A percentile compares a stretch with the other conserved stretches of the same genome.
These are phyloP conservation scores for Trichoderma sp. DNA, from an alignment of 2,329 filamentous ascomycete species.

Conservation along the genomic window DNA sequence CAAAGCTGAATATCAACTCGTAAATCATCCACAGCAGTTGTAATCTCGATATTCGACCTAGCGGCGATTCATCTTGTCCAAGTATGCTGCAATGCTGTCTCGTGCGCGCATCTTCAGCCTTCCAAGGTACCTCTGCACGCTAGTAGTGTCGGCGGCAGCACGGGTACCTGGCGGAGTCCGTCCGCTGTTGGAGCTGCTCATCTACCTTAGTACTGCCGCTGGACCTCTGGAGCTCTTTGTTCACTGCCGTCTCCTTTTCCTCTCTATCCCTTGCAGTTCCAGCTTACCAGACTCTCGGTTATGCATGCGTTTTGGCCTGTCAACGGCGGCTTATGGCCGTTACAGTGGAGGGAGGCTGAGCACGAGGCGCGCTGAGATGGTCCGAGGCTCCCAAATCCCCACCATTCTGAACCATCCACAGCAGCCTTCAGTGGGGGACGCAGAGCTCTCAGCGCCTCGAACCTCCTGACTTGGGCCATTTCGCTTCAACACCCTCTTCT, in stretches of 20 bases:
- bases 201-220: neutral
- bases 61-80: neutral
- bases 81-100: neutral
- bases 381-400: slow-evolving; percentile 24
- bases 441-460: slow-evolving; percentile 16
- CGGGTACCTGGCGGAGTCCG: neutral
- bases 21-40: neutral
- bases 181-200: neutral
- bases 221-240: neutral
- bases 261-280: neutral
- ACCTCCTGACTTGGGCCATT: slow-evolving; percentile 11
- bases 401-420: slow-evolving; percentile 9
- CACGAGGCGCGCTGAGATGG: slow-evolving; percentile 13
- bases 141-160: neutral
- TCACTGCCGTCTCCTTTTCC: neutral
- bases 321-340: neutral
- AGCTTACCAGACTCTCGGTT: neutral
- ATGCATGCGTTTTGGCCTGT: neutral
- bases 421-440: slow-evolving; percentile 15
- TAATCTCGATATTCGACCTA: neutral
- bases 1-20: neutral
- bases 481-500: neutral
- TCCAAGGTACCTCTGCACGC: neutral
- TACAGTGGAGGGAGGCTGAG: slow-evolving; percentile 16
- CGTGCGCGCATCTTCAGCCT: neutral